phyloP scores from a whole-genome alignment of 2,329 filamentous ascomycete species.

The Elsinoe australis region DNA sequence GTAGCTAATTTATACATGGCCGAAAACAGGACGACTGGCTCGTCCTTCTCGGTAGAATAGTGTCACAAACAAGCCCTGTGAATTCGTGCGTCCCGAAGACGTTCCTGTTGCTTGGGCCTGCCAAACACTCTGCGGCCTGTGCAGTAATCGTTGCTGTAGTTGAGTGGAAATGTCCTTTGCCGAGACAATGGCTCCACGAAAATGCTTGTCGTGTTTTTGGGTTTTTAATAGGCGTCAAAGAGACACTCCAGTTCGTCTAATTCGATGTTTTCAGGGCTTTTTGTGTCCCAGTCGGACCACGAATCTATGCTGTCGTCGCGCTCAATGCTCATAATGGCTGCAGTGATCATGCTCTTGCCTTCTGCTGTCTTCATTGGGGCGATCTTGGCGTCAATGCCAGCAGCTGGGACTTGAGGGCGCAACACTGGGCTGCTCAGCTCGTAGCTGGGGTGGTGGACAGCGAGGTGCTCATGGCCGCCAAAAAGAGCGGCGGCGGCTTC shows the following conservation, averaged over 20 bases:
- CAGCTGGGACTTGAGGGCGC: slow-evolving; percentile 28
- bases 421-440: slow-evolving; percentile 43
- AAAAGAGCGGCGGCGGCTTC: slow-evolving; percentile 45
- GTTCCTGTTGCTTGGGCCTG: not conserved
- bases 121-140: not conserved
- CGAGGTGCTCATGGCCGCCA: slow-evolving; percentile 38
- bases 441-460: slow-evolving; percentile 38
- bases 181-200: not conserved
- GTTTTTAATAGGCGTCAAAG: slow-evolving; percentile 50
- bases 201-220: slow-evolving; percentile 2
- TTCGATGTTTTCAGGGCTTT: slow-evolving; percentile 79
- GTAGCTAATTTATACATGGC: slow-evolving; percentile 13
- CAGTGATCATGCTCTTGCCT: slow-evolving; percentile 18
- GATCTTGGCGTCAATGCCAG: slow-evolving; percentile 13
- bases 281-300: slow-evolving; percentile 35
- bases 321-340: slow-evolving; percentile 22
- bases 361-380: slow-evolving; percentile 11
- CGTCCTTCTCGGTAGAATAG: not conserved
- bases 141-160: not conserved
- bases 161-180: slow-evolving; percentile 3
- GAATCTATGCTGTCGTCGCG: slow-evolving; percentile 25
- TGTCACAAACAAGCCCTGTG: not conserved
- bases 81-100: not conserved
- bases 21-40: slow-evolving; percentile 6
- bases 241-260: slow-evolving; percentile 88